Evolutionary conservation across 225 moss, liverwort and hornwort genomes (phyloP), one percentile per base, ranked within the genome.

Genomic region (Rhytidiadelphus loreus): DNA sequence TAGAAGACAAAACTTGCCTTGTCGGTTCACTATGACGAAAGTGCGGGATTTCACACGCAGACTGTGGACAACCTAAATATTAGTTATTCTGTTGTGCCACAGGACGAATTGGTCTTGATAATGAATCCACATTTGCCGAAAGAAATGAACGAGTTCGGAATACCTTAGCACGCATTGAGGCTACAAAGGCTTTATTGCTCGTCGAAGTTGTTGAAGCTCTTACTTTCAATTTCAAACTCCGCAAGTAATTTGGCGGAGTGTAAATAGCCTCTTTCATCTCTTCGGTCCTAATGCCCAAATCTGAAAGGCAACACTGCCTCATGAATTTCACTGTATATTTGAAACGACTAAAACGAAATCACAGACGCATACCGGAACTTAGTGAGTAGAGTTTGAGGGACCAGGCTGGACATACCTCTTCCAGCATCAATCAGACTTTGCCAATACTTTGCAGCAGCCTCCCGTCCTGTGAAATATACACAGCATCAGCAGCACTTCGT

Each of bases 341-440:
- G 20, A 26, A 64, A 84, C 16, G 16, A 63, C 37, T 35, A 63
- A 4, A 64, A 46, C 13, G 70, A 86, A 55, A 72, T 77, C 33
- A 60, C 52, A 88, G 50, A 81, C 50, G 35, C 22, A 5, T 22
- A 5, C 20, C 50, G 64, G 58, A 88, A 56, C 37, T 77, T 7
- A 37, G n/a, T 60, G 60, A 77, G 60, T 33, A 68, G 55, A 91
- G 74, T 57, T 79, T 46, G 41, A 73, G 63, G 41, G 65, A 46
- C 64, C 39, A 56, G 63, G 56, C 55, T 81, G 52, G 63, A 70
- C 65, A 41, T 77, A 92, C 90, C 90, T 88, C 85, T 86, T 59
- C 90, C 88, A 83, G 86, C 92, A 83, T 88, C 88, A 62, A 92
- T 92, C 72, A 90, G 52, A 50, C 90, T 86, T 79, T 90, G 90